A percentile compares a stretch with the other conserved stretches of the same genome.
These are phyloP conservation scores for Bothia castanella DNA, from an alignment of 1,284 basidiomycete species.

Conservation along the genomic window DNA sequence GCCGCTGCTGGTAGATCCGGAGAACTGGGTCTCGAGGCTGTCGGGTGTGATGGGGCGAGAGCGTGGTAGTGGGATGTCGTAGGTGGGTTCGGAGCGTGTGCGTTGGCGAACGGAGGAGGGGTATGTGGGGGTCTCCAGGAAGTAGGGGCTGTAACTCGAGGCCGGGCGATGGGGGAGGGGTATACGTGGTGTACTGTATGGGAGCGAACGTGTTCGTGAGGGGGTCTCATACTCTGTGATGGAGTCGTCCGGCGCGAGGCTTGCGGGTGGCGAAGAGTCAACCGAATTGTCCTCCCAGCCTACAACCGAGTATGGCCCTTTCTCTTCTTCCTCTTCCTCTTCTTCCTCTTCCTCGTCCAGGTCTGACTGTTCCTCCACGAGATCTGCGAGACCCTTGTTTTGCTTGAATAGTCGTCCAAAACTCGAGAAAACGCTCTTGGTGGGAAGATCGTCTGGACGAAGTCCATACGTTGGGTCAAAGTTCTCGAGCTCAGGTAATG, in stretches of 20 bases:
- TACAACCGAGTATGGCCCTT: conserved; percentile 52
- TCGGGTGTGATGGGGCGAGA: conserved; percentile 38
- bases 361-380: conserved; percentile 64
- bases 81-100: conserved; percentile 20
- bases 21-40: conserved; percentile 42
- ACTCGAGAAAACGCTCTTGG: conserved; percentile 64
- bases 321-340: conserved; percentile 43
- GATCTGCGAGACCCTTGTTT: conserved; percentile 70
- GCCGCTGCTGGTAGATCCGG: conserved; percentile 37
- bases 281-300: conserved; percentile 62
- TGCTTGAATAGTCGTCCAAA: conserved; percentile 70
- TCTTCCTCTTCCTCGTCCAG: conserved; percentile 43
- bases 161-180: conserved; percentile 19
- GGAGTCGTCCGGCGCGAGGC: conserved; percentile 29
- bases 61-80: conserved; percentile 10
- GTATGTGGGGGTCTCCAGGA: conserved; percentile 25
- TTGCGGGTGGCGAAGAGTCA: conserved; percentile 35
- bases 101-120: conserved; percentile 7
- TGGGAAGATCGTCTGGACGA: conserved; percentile 84
- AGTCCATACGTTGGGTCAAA: conserved; percentile 98
- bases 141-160: conserved; percentile 31
- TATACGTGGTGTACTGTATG: conserved; percentile 10
- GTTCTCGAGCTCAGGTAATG: conserved; percentile 76
- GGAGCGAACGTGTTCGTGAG: conserved; percentile 14
- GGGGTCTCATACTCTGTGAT: conserved; percentile 56